phyloP scores from a whole-genome alignment of 2,329 filamentous ascomycete genomes.

The Tolypocladium cylindrosporum region DNA sequence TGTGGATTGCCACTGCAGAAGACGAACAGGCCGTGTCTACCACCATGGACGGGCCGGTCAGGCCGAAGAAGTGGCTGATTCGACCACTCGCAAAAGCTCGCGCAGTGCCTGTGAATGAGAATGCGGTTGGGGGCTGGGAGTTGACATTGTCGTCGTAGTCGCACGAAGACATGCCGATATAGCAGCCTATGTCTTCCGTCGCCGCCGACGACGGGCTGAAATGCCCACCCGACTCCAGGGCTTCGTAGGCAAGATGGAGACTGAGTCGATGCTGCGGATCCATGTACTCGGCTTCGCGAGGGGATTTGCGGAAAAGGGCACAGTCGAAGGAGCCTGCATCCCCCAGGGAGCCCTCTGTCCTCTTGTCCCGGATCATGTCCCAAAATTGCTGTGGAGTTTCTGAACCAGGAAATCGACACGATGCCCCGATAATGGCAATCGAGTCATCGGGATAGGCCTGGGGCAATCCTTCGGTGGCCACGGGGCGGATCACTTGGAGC shows the following conservation, averaged over 20 bases:
- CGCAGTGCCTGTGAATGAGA: constrained; percentile 20
- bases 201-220: not conserved
- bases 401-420: not conserved
- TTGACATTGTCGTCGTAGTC: constrained; percentile 16
- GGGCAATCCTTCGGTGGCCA: not conserved
- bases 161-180: constrained; percentile 11
- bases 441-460: not conserved
- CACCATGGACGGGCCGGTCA: constrained; percentile 21
- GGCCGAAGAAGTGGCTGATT: constrained; percentile 24
- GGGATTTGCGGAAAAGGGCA: constrained; percentile 17
- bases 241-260: constrained; percentile 25
- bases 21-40: constrained; percentile 28
- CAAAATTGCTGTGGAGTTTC: constrained; percentile 7
- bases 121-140: constrained; percentile 17
- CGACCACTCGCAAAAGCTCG: constrained; percentile 20
- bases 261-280: constrained; percentile 23
- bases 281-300: constrained; percentile 16
- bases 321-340: constrained; percentile 11
- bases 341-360: constrained; percentile 8
- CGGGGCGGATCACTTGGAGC: not conserved
- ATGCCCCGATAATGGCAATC: constrained; percentile 1
- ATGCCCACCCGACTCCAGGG: constrained; percentile 11
- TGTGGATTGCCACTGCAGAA: constrained; percentile 22
- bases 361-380: constrained; percentile 2
- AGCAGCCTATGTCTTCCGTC: constrained; percentile 12